Evolutionary conservation across 2,329 filamentous ascomycete genomes (phyloP).

Genomic region (Beauveria asiatica): DNA sequence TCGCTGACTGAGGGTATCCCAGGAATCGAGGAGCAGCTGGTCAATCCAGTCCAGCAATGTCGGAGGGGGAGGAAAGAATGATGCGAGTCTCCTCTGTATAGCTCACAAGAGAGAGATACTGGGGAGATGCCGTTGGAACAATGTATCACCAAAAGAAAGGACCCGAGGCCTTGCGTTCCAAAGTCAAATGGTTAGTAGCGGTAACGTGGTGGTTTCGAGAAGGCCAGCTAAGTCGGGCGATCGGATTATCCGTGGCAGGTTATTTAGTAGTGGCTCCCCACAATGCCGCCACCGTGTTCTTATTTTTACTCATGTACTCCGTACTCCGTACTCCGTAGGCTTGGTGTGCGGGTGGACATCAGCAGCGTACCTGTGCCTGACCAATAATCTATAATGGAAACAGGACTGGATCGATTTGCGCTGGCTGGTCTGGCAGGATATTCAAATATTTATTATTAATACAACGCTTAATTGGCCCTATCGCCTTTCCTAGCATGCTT

Average conservation of each 20-base stretch:
- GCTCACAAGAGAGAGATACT: neutral
- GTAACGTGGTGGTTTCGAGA: slow-evolving; percentile 7
- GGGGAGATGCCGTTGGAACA: neutral
- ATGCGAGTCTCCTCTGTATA: neutral
- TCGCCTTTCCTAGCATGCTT: too few species aligned
- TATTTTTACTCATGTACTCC: neutral
- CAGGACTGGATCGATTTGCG: too few species aligned
- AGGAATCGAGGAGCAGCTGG: neutral
- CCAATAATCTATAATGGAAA: too few species aligned
- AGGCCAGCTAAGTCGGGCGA: slow-evolving; percentile 9
- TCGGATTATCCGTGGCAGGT: slow-evolving; percentile 12
- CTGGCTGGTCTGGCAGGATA: too few species aligned
- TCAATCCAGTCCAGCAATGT: neutral
- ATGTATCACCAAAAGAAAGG: slow-evolving; percentile 12
- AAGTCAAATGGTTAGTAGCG: neutral
- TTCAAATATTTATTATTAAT: too few species aligned
- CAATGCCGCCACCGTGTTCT: slow-evolving; percentile 14
- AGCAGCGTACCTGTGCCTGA: too few species aligned
- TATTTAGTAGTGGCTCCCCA: neutral
- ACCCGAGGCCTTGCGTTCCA: neutral
- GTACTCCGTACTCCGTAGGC: too few species aligned
- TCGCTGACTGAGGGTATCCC: neutral
- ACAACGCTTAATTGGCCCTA: too few species aligned
- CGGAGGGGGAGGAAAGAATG: neutral
- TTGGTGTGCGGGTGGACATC: too few species aligned